These are phyloP conservation scores for Thelonectria olida DNA, from an alignment of 2,329 filamentous ascomycete genomes.

Conservation along the genomic window DNA sequence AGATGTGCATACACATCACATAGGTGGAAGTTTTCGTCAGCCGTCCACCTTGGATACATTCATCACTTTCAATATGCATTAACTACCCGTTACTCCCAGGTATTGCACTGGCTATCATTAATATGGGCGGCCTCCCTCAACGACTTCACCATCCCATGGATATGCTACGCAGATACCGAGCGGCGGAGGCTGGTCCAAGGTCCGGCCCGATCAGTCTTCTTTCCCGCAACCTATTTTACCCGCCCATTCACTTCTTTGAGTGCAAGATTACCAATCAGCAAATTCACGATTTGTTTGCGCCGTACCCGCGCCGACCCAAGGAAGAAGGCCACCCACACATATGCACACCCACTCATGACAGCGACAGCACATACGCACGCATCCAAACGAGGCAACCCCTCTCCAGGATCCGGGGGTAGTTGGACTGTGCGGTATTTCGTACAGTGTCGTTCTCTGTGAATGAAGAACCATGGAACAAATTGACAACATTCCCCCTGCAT, in stretches of 20 bases:
- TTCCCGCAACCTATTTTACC: constrained; percentile 18
- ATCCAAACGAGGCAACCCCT: background rate
- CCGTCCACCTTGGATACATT: too few relatives aligned
- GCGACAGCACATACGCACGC: constrained; percentile 5
- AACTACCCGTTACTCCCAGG: too few relatives aligned
- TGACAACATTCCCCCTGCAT: too few relatives aligned
- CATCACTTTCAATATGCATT: background rate
- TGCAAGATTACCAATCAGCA: constrained; percentile 27
- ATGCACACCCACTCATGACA: constrained; percentile 12
- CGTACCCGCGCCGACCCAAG: constrained; percentile 9
- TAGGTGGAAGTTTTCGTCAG: too few relatives aligned
- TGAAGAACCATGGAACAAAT: too few relatives aligned
- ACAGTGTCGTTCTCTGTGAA: constrained; percentile 11
- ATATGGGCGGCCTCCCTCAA: constrained; percentile 7
- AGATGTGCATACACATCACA: too few relatives aligned
- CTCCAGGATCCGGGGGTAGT: background rate
- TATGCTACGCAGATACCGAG: background rate
- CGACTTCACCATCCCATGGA: background rate
- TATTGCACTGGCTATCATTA: background rate
- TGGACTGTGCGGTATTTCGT: background rate
- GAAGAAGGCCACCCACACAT: constrained; percentile 9
- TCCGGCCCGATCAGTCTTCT: constrained; percentile 16
- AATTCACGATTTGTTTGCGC: constrained; percentile 18
- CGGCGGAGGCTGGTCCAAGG: constrained; percentile 7
- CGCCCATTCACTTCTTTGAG: constrained; percentile 24